Evolutionary conservation across 2,329 filamentous ascomycete species (phyloP), one percentile per base, ranked within the genome.

Genomic region (Epichloe bromicola): DNA sequence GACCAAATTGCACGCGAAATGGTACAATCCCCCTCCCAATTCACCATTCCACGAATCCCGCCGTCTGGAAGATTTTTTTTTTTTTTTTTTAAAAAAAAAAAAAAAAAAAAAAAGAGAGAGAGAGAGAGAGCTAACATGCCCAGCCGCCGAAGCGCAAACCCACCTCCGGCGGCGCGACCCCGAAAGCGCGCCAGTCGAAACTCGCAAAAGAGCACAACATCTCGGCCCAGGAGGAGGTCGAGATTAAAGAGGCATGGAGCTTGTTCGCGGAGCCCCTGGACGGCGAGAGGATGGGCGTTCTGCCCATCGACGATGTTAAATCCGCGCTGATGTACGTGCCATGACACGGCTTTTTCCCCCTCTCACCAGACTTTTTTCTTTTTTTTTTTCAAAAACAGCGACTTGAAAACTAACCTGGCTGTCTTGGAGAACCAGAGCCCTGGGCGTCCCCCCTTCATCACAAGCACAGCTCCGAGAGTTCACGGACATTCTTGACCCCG

Each of bases 171-270:
- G 51, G 61, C 19, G 64, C 17, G 51, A 62, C 53, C 58, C 58
- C 65, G 50, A 71, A 63, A 63, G 56, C 61, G 48, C 85, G 86
- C 55, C 82, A 81, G 61, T 95, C 90, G 53, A 94, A 89, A 67
- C 86, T 96, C 60, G 91, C 91, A 91, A 90, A 90, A 70, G 88
- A 95, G 63, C 83, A 96, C 75, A 84, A 89, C 66, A 81, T 97
- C 62, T 84, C 81, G 14, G 85, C 83, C 40, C 80, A 85, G 56
- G 85, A 96, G 69, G 91, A 97, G 70, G 77, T 79, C 58, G 89
- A 96, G 70, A 95, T 98, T 63, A 83, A 81, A 61, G 90, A 96
- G 67, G 90, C 90, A 14, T 97, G 93, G 67, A 75, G 79, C 20
- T 76, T 97, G 7, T 98, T 97, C 65, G 73, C 82, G 1, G 76